Percentiles rank a stretch among this genome's conserved stretches.
Conservation (phyloP, 2,329 filamentous ascomycete genomes). For the Cladosporium sp. region DNA sequence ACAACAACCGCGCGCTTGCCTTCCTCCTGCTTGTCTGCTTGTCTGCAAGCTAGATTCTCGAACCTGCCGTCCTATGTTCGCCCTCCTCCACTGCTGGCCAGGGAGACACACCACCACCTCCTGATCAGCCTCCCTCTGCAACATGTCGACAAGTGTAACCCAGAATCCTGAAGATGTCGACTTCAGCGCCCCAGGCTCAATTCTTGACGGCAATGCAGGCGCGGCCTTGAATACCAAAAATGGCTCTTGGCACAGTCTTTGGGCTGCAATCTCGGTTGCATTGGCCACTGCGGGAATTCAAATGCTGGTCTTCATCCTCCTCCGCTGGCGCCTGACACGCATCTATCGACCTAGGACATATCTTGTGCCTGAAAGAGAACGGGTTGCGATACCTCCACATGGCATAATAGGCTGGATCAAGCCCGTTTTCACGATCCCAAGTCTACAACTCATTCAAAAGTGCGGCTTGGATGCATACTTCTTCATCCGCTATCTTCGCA, state of each 20-base stretch:
- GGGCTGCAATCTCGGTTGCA: slow-evolving; percentile 40
- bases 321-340: slow-evolving; percentile 75
- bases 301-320: slow-evolving; percentile 69
- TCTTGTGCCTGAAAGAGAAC: slow-evolving; percentile 79
- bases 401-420: slow-evolving; percentile 56
- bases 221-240: not conserved
- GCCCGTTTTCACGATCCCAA: slow-evolving; percentile 65
- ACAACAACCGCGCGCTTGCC: slow-evolving; percentile 11
- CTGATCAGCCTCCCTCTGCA: not conserved
- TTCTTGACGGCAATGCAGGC: slow-evolving; percentile 3
- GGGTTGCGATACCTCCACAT: slow-evolving; percentile 70
- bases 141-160: not conserved
- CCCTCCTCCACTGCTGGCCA: slow-evolving; percentile 6
- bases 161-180: not conserved
- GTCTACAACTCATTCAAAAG: slow-evolving; percentile 87
- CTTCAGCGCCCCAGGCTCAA: too few species aligned
- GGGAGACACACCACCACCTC: not conserved
- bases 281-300: slow-evolving; percentile 43
- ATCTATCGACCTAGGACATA: slow-evolving; percentile 91
- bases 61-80: not conserved
- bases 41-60: not conserved
- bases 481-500: slow-evolving; percentile 86
- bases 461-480: slow-evolving; percentile 97
- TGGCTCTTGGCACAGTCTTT: slow-evolving; percentile 27
- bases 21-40: not conserved